Evolutionary conservation across 139 green algal species (phyloP), one percentile per base, ranked within the genome.

Genomic region (Limnomonas spitsbergensis): DNA sequence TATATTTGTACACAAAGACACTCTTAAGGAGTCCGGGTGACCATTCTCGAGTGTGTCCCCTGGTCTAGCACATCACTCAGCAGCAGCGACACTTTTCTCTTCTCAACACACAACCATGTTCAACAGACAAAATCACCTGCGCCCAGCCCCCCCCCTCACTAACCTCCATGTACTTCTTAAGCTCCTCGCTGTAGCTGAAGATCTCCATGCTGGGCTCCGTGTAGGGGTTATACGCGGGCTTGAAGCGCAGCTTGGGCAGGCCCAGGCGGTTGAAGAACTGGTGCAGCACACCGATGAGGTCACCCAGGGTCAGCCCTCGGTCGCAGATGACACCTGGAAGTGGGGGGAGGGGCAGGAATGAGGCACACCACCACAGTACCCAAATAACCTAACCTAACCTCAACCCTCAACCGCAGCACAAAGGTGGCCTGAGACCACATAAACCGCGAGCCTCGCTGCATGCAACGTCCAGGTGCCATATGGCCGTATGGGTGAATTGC

Each of bases 131-230:
- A n/a, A n/a, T n/a, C n/a, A n/a, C n/a, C n/a, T n/a, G n/a, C n/a
- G n/a, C n/a, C n/a, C n/a, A n/a, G n/a, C 71, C 27, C 3, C 35
- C 14, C 2, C 6, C 2, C 20, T 40, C 14, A 69, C 83, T 69
- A 40, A 99, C 91, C 90, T 99, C 96, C 82, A 99, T 97, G 96
- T 95, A 99, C 86, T 99, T 98, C 53, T 85, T 88, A 36, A 98
- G 92, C 88, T 97, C 87, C 85, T 96, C 85, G 7, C 92, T 95
- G 84, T 98, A 99, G 68, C 85, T 88, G 90, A 99, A 99, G 84
- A 99, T 99, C 88, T 99, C 96, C 96, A 99, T 99, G 86, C 78
- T 92, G 3, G 96, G 96, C 83, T 99, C 96, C 3, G 96, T 99
- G 89, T 99, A 99, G 32, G 96, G 96, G 90, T 99, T 99, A 91